Base-by-base conservation (phyloP, 148 eudicot species). In the Dianthus caryophyllus region DNA sequence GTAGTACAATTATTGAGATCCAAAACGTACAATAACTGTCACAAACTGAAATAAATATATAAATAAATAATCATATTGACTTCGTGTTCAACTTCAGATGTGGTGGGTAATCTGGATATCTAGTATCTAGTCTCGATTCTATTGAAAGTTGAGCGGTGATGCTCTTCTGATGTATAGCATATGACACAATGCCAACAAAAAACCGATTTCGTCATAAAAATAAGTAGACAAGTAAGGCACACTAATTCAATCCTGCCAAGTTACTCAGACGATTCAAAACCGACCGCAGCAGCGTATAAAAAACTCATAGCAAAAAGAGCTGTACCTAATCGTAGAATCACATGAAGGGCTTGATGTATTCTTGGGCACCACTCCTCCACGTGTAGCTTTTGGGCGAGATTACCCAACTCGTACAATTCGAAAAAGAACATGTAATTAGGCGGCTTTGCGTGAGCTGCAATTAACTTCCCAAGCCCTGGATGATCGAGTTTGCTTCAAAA, bases 361-460 rank as follows among this genome's bases (percentile, higher is more conserved):
- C 77, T 77, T 22, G 91, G 97, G 79, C 70, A 73, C 96, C 95
- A 90, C 66, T 94, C 97, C 69, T 94, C 96, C 75, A 86, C 87
- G 48, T 94, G 99, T 58, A 94, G 73, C 75, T 86, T 94, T 51
- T 79, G 82, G 5, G 96, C 84, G 29, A 94, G 97, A 80, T 67
- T 90, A 13, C 93, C 86, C 22, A 53, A 80, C 77, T 88, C 85
- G 25, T 88, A 90, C 14, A 86, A 77, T 64, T 81, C 76, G 29
- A 90, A 94, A 80, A 94, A 94, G 82, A 94, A 85, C 97, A 94
- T 76, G 77, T 94, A 94, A 78, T 90, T 94, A 12, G 96, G 97
- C 7, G 99, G 99, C 79, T 80, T 86, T 12, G 92, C 96, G 55
- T 94, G 95, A 13, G 97, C 99, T 6, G 92, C 99, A 67, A 94